Base-by-base conservation (phyloP, 78 protist genomes). In the Bigelowiella natans region DNA sequence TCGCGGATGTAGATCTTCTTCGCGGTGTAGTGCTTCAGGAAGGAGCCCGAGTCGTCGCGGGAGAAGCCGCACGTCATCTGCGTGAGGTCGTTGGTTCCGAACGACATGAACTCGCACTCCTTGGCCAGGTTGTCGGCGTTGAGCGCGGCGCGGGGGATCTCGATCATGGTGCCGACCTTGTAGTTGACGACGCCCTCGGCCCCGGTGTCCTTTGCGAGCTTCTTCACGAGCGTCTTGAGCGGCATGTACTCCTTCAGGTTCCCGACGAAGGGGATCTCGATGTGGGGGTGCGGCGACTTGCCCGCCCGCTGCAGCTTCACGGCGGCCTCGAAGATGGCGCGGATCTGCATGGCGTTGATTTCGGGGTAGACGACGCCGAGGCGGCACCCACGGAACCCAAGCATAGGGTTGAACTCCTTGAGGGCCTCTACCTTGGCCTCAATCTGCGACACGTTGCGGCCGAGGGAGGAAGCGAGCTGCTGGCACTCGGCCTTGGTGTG, bases 401-500 rank as follows among this genome's bases (percentile, higher is more conserved):
- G 92, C 97, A 95, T 94, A n/a, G 97, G 97, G 95, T 95, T 95
- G 88, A 64, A n/a, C 91, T 95, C 96, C 86, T 30, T 1, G 37
- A 89, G 39, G 29, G 30, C 31, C 11, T 83, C 38, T 28, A 83
- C 86, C 86, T 83, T 83, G 11, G 11, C 86, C 86, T 83, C 63
- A 40, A 94, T 88, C 36, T 90, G 63, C 37, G 64, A 26, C 1
- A 2, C 37, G 36, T 88, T 84, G 30, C 64, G 0, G 51, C 63
- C 94, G 1, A 36, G 38, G 84, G 95, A 0, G 38, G 87, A 28
- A 38, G 89, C 92, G 40, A 91, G 26, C 2, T 2, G 83, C 86
- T 85, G 11, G 26, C 93, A 89, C 36, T 88, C 86, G 39, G 88
- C 88, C 40, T 29, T 3, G 91, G 36, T 39, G 38, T 83, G 11